A percentile compares a stretch with the other conserved stretches of the same genome.
Conservation (phyloP, 1,284 basidiomycete species). For the Apiotrichum gamsii region DNA sequence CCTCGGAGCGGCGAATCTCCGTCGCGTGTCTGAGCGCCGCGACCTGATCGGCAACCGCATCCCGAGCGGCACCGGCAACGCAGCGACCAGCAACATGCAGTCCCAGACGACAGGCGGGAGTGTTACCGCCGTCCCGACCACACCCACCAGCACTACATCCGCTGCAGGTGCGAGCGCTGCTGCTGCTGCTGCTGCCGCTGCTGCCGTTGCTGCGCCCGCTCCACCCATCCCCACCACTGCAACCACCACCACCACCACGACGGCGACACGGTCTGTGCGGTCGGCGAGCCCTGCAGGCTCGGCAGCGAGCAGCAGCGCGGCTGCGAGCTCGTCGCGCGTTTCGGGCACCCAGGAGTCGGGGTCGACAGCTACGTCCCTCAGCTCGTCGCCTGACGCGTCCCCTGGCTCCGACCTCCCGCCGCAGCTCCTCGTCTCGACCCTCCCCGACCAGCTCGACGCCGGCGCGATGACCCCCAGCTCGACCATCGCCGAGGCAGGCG, state of each 20-base stretch:
- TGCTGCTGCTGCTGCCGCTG: no score
- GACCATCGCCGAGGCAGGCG: conserved; percentile 40
- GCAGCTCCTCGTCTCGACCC: conserved; percentile 26
- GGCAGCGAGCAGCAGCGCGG: conserved; percentile 13
- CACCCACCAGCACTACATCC: background rate
- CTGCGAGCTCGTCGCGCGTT: conserved; percentile 9
- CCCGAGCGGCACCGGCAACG: conserved; percentile 11
- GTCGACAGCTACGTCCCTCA: conserved; percentile 30
- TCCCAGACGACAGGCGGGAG: background rate
- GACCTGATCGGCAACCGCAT: conserved; percentile 44
- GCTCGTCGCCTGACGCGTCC: conserved; percentile 27
- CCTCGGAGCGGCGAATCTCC: conserved; percentile 7
- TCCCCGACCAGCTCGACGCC: conserved; percentile 23
- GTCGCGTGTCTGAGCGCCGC: conserved; percentile 34
- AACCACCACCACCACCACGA: background rate
- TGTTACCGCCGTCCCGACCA: background rate
- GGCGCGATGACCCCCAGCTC: conserved; percentile 40
- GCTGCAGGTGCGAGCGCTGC: no score
- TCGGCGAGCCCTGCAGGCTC: conserved; percentile 32
- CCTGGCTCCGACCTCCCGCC: conserved; percentile 23
- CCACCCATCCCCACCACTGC: no score
- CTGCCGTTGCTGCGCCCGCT: no score
- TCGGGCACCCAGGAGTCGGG: conserved; percentile 15
- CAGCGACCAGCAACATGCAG: background rate
- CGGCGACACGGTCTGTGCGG: conserved; percentile 6